Base-by-base conservation (phyloP, 169 alveolate species). In the Cryptosporidium andersoni region DNA sequence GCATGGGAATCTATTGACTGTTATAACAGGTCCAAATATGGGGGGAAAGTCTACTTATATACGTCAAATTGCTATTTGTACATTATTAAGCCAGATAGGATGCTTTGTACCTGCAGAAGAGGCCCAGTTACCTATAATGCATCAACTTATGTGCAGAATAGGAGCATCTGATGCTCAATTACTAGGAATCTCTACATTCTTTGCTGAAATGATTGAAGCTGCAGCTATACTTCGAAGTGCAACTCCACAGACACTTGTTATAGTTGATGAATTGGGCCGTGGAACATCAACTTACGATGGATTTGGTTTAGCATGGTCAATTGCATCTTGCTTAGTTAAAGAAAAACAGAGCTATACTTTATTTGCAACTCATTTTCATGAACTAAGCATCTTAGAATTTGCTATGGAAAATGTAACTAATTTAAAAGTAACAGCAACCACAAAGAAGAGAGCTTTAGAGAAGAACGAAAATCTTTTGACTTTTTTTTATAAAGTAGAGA, bases 1-100 rank as follows among this genome's bases (percentile, higher is more conserved):
- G 45, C 88, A 93, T 47, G 63, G 91, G 25, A 90, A 95, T 14
- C 90, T 97, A 64, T 85, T 97, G 45, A 94, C 93, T 64, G 92
- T 98, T 52, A 96, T 97, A 42, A 97, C 99, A 3, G 99, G 99
- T n/a, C 99, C 99, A 6, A 97, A 97, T 82, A 97, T 97, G 99
- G 99, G 99, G 40, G 99, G 99, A 37, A 97, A 97, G 74, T 94
- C 97, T 65, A 97, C 99, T 4, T 97, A 93, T 80, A 95, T 97
- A 56, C 91, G 98, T 62, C 96, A 95, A 90, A 95, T 95, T 5
- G 98, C 96, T 40, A 91, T 94, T 9, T 90, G 94, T 53, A 92
- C 90, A 3, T 66, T 94, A 39, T 64, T 95, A 39, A 95, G 97
- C 39, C 99, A 97, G 82, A 94, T 96, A 37, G 99, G 99, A 2